Evolutionary conservation across 208 protist genomes (phyloP), one percentile per base, ranked within the genome.

Genomic region (Wallacemonas sp.): DNA sequence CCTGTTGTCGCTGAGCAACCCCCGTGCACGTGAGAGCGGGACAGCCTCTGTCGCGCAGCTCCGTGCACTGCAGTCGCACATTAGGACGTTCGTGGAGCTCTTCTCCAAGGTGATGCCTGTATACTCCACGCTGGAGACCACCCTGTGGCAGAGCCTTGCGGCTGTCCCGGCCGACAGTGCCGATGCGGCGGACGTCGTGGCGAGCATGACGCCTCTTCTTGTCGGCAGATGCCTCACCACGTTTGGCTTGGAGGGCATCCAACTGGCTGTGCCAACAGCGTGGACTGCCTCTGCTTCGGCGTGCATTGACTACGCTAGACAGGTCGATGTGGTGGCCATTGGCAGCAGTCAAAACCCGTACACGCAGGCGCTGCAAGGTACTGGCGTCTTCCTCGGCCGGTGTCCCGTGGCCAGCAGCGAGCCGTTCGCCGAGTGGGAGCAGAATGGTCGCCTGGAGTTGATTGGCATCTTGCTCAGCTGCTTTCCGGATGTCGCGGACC

Each of bases 351-450:
- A 58, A n/a, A 85, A 68, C 73, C 36, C 63, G 1, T 68, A 88
- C 41, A 46, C 61, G 26, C 63, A 63, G 32, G 44, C 63, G 9
- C 71, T 92, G 3, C 61, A 50, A 5, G 83, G 73, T 12, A 66
- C 92, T 10, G 19, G 63, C 19, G 67, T 41, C 12, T 95, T 92
- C 71, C 71, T 85, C 63, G 44, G 61, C 24, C 54, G 66, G n/a
- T 83, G 83, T 46, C 85, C 83, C 13, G 65, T 89, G 5, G 60
- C 71, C 10, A 38, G 46, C 12, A 30, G 60, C 10, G 71, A 74
- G 6, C 85, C 79, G 30, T 78, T 95, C 60, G 63, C 68, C 41
- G 68, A 81, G 59, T 91, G 81, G 89, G 73, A 81, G 66, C 19
- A 39, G 10, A 89, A 84, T 63, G 71, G 68, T 26, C 63, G 80